phyloP scores from a whole-genome alignment of 139 green algal species.

The Volvox reticuliferus region DNA sequence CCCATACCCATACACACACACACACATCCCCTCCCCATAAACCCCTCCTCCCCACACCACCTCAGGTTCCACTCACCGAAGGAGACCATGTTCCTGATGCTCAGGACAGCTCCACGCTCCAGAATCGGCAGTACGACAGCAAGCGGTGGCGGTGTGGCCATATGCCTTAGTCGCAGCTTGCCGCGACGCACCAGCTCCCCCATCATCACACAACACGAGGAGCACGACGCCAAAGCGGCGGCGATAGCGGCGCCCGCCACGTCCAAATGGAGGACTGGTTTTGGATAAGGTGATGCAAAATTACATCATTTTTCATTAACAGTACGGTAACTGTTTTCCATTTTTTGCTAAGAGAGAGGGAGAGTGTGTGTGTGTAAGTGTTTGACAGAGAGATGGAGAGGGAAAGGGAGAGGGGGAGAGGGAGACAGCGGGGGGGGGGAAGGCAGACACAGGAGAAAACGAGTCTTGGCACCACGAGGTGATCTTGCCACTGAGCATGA shows the following conservation, averaged over 20 bases:
- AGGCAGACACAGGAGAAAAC: no score
- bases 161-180: not conserved
- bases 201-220: not conserved
- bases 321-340: no score
- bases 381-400: not conserved
- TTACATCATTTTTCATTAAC: no score
- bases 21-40: no score
- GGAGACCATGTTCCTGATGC: slow-evolving; percentile 65
- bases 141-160: not conserved
- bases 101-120: slow-evolving; percentile 57
- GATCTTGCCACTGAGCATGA: no score
- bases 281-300: no score
- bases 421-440: not conserved
- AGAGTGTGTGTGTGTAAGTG: no score
- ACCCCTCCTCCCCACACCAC: no score
- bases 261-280: slow-evolving; percentile 61
- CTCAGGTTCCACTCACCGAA: slow-evolving; percentile 56
- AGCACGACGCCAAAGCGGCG: slow-evolving; percentile 42
- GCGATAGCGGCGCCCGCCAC: slow-evolving; percentile 68
- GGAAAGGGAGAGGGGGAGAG: not conserved
- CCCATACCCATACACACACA: no score
- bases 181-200: not conserved
- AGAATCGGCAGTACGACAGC: slow-evolving; percentile 53
- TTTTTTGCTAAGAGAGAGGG: no score
- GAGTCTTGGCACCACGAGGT: no score